Percentiles rank a stretch among this genome's conserved stretches.
These are phyloP conservation scores for Penicillium palitans DNA, from an alignment of 2,329 filamentous ascomycete species.

Conservation along the genomic window DNA sequence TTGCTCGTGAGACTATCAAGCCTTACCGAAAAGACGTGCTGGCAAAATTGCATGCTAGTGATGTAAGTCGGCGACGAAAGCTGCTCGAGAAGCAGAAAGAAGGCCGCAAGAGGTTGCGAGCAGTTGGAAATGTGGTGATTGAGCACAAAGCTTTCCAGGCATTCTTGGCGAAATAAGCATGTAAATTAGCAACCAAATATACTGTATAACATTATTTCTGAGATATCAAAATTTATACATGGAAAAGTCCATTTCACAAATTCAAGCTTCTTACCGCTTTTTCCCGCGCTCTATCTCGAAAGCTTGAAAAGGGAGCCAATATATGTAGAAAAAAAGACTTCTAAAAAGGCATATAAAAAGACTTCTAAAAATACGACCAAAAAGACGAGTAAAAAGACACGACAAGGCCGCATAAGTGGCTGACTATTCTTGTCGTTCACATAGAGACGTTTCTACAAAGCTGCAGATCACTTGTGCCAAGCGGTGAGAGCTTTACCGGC, in stretches of 20 bases:
- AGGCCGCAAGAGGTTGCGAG: conserved; percentile 80
- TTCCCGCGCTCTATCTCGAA: too few relatives aligned
- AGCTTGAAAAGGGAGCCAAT: too few relatives aligned
- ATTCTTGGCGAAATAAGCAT: conserved; percentile 73
- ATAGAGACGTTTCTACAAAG: conserved; percentile 2
- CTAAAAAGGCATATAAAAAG: too few relatives aligned
- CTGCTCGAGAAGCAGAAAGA: conserved; percentile 96
- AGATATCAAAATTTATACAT: too few relatives aligned
- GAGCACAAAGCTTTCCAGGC: conserved; percentile 94
- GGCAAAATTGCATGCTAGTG: conserved; percentile 87
- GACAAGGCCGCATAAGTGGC: too few relatives aligned
- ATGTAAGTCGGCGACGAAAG: conserved; percentile 79
- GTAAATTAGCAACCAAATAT: conserved; percentile 15
- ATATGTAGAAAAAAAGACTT: too few relatives aligned
- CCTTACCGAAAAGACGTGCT: conserved; percentile 95
- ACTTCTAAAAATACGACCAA: too few relatives aligned
- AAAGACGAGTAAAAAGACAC: too few relatives aligned
- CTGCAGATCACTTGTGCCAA: neutral
- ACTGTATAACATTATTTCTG: conserved; percentile 8
- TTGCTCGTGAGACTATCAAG: conserved; percentile 93
- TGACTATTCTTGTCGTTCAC: neutral
- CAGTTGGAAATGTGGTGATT: conserved; percentile 84
- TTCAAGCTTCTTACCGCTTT: too few relatives aligned
- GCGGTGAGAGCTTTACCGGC: conserved; percentile 23
- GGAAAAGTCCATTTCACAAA: too few relatives aligned